A percentile compares a stretch with the other conserved stretches of the same genome.
These are phyloP conservation scores for Codiaeum variegatum DNA, from an alignment of 441 rosid genomes.

Conservation along the genomic window DNA sequence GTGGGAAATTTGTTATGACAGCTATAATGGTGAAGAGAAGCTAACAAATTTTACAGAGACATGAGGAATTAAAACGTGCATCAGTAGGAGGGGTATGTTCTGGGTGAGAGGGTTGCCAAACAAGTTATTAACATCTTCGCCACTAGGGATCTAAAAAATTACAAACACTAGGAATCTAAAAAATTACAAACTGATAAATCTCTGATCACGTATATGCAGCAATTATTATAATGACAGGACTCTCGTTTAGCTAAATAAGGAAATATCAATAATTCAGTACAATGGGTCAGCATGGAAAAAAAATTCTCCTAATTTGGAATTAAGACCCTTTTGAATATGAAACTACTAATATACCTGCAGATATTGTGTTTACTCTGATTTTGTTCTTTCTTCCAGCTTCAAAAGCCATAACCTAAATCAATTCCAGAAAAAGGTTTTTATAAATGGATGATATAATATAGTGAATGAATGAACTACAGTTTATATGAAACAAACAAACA, in stretches of 20 bases:
- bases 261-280: background rate
- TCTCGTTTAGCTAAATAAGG: background rate
- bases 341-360: conserved; percentile 12
- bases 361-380: conserved; percentile 82
- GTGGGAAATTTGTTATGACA: background rate
- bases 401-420: conserved; percentile 73
- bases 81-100: background rate
- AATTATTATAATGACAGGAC: background rate
- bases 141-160: background rate
- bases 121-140: background rate
- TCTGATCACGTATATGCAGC: background rate
- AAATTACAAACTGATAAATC: background rate
- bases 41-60: background rate
- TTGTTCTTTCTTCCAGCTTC: conserved; percentile 95
- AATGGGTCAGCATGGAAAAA: background rate
- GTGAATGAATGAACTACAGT: background rate
- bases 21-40: conserved; percentile 2
- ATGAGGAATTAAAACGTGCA: background rate
- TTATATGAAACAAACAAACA: background rate
- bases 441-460: background rate
- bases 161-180: background rate
- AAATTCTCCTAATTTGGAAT: background rate
- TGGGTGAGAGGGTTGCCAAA: background rate
- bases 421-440: background rate
- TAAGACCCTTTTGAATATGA: background rate